Conservation (phyloP, 208 protist species). For the Leptomonas seymouri region DNA sequence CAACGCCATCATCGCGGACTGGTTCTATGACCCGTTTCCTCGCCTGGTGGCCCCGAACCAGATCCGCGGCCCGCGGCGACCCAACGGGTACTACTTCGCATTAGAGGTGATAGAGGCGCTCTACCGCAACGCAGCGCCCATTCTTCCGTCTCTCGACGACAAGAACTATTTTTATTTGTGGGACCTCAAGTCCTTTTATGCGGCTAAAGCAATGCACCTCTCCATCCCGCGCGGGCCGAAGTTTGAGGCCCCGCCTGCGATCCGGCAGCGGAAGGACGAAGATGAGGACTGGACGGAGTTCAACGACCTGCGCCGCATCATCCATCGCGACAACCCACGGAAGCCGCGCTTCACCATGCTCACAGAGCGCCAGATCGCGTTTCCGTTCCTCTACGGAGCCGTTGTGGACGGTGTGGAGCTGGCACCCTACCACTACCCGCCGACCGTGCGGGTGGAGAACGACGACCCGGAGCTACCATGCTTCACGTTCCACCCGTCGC, state of each 20-base stretch:
- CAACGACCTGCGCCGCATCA: constrained; percentile 99
- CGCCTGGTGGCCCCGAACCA: constrained; percentile 93
- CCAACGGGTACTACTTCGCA: constrained; percentile 94
- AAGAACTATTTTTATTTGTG: constrained; percentile 99
- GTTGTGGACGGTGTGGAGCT: constrained; percentile 94
- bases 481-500: constrained; percentile 98
- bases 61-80: constrained; percentile 75
- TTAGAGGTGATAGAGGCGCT: constrained; percentile 82
- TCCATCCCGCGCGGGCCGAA: constrained; percentile 99
- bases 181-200: constrained; percentile 99
- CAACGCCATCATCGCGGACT: constrained; percentile 97
- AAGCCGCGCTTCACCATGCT: constrained; percentile 95
- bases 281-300: constrained; percentile 99
- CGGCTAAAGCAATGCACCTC: constrained; percentile 99
- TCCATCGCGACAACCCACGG: constrained; percentile 96
- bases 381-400: constrained; percentile 99
- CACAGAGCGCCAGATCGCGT: constrained; percentile 99
- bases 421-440: constrained; percentile 96
- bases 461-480: constrained; percentile 98
- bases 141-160: constrained; percentile 98
- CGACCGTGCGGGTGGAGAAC: constrained; percentile 92
- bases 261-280: constrained; percentile 73
- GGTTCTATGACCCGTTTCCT: constrained; percentile 99
- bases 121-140: constrained; percentile 97
- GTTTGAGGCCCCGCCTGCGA: constrained; percentile 83